Conservation (phyloP, 148 eudicot species). For the Rhododendron simsii region DNA sequence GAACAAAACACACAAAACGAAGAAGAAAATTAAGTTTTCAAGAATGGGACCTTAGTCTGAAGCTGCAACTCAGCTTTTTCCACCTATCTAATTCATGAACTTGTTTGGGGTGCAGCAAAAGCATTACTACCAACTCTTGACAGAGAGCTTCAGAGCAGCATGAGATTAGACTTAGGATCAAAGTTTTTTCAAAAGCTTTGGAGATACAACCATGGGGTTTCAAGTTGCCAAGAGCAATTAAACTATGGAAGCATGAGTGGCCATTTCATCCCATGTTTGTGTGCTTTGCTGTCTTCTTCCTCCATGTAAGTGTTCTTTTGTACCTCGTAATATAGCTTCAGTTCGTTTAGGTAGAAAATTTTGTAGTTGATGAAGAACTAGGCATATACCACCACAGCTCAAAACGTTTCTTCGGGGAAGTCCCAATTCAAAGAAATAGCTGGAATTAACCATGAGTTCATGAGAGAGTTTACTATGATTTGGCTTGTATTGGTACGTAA, state of each 20-base stretch:
- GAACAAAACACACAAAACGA: no score
- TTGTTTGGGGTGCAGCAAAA: conserved; percentile 33
- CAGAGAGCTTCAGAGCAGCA: conserved; percentile 24
- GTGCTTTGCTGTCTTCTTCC: not conserved
- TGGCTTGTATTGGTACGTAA: not conserved
- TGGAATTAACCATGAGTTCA: not conserved
- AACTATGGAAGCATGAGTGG: not conserved
- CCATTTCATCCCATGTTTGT: not conserved
- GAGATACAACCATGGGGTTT: not conserved
- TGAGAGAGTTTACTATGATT: not conserved
- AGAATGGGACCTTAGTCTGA: not conserved
- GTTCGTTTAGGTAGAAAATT: not conserved
- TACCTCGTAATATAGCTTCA: not conserved
- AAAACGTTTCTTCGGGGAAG: not conserved
- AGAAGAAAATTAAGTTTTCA: no score
- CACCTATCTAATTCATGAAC: not conserved
- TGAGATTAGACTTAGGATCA: not conserved
- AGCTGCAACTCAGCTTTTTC: not conserved
- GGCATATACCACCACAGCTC: not conserved
- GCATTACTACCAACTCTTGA: conserved; percentile 26
- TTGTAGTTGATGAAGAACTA: not conserved
- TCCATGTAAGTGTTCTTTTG: not conserved
- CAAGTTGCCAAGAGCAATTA: not conserved
- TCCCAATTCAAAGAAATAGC: not conserved
- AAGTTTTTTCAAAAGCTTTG: not conserved